Percentiles rank a stretch among this genome's conserved stretches.
Evolutionary conservation across 768 basidiomycete genomes (phyloP).

Genomic region (Collybiopsis luxurians): DNA sequence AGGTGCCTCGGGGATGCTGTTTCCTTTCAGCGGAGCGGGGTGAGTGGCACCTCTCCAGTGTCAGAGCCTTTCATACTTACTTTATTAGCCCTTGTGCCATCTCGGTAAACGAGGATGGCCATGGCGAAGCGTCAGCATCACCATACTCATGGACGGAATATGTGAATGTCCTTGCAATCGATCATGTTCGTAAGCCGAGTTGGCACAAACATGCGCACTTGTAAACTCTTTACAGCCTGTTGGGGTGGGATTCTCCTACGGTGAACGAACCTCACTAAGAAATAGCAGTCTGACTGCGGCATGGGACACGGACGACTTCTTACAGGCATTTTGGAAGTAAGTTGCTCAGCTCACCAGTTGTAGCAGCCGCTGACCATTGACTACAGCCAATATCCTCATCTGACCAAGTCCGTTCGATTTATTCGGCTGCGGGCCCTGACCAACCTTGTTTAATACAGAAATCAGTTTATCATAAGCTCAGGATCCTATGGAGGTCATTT

Average conservation of each 20-base stretch:
- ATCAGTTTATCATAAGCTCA: background rate
- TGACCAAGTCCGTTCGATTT: background rate
- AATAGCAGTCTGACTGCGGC: conserved; percentile 15
- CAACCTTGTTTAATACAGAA: background rate
- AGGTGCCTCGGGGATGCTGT: conserved; percentile 3
- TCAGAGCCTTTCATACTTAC: background rate
- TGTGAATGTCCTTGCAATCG: conserved; percentile 1
- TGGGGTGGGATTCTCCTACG: conserved; percentile 24
- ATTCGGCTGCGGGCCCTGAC: no score
- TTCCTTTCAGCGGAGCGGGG: conserved; percentile 3
- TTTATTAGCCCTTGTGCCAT: background rate
- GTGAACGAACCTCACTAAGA: conserved; percentile 1
- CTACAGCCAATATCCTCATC: background rate
- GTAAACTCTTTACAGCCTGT: conserved; percentile 12
- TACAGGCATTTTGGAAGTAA: conserved; percentile 21
- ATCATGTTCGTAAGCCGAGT: background rate
- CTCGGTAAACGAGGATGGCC: background rate
- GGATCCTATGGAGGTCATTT: background rate
- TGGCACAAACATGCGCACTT: background rate
- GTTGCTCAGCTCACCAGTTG: no score
- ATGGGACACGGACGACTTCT: conserved; percentile 25
- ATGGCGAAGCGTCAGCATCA: background rate
- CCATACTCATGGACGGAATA: conserved; percentile 4
- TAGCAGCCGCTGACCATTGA: no score
- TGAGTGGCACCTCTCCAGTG: background rate